A percentile compares a stretch with the other conserved stretches of the same genome.
phyloP scores from a whole-genome alignment of 2,329 filamentous ascomycete species.

The Penicillium italicum region DNA sequence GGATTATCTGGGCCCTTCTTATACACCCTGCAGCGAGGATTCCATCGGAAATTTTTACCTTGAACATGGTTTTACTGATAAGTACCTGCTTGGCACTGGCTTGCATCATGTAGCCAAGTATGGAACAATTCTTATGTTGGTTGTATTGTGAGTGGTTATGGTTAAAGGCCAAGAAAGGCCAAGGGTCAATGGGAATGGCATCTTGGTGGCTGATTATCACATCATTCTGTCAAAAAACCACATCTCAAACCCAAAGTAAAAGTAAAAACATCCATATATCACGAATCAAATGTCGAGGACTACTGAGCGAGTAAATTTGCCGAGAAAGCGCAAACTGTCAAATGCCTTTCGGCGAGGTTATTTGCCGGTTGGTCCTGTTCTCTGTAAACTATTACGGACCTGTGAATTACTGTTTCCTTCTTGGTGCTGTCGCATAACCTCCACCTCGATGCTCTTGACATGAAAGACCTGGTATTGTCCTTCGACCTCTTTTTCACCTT shows the following conservation, averaged over 20 bases:
- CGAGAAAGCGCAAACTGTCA: background rate
- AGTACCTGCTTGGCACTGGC: background rate
- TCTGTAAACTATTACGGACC: no score
- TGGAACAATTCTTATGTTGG: background rate
- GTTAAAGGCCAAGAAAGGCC: background rate
- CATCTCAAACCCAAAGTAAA: background rate
- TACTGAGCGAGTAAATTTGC: background rate
- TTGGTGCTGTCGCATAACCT: no score
- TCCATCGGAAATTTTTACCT: background rate
- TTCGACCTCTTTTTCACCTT: no score
- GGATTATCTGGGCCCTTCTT: background rate
- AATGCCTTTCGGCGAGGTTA: no score
- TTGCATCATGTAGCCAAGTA: slow-evolving; percentile 12
- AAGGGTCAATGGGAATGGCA: background rate
- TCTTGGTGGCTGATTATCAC: slow-evolving; percentile 8
- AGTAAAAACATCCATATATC: no score
- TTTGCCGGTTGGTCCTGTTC: no score
- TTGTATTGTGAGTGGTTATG: background rate
- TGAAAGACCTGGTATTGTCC: no score
- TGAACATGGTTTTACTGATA: background rate
- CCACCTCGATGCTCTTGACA: no score
- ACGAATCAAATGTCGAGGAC: background rate
- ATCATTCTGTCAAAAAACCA: background rate
- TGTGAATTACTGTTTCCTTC: no score
- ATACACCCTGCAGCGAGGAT: background rate